A percentile compares a stretch with the other conserved stretches of the same genome.
These are phyloP conservation scores for Nothopassalora personata DNA, from an alignment of 2,329 filamentous ascomycete species.

Conservation along the genomic window DNA sequence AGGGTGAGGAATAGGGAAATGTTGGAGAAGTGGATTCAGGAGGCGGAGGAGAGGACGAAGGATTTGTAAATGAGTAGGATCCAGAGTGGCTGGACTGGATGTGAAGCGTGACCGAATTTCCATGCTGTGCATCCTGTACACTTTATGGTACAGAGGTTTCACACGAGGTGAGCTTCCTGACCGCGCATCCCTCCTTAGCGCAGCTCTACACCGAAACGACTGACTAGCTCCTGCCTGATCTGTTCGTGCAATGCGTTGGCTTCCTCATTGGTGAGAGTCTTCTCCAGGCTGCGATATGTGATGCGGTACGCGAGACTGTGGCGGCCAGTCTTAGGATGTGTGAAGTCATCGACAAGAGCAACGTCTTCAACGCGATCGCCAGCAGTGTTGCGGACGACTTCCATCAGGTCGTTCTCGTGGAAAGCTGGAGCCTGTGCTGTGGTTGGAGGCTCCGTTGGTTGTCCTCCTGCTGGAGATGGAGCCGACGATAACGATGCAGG, in stretches of 20 bases:
- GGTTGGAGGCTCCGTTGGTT: constrained; percentile 31
- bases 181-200: constrained; percentile 43
- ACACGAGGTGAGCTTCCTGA: not conserved
- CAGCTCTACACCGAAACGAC: constrained; percentile 72
- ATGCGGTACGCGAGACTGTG: constrained; percentile 88
- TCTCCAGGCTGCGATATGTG: constrained; percentile 87
- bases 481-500: constrained; percentile 30
- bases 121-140: not conserved
- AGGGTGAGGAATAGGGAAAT: constrained; percentile 38
- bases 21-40: constrained; percentile 44
- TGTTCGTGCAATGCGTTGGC: constrained; percentile 68
- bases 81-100: no score
- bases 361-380: constrained; percentile 88
- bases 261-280: constrained; percentile 80
- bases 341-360: constrained; percentile 75
- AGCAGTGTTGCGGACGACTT: constrained; percentile 76
- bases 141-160: not conserved
- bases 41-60: constrained; percentile 43
- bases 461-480: constrained; percentile 31
- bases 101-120: not conserved
- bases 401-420: constrained; percentile 97
- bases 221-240: constrained; percentile 61
- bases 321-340: constrained; percentile 75
- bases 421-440: constrained; percentile 48
- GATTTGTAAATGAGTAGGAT: constrained; percentile 10